Base-by-base conservation (phyloP, 1,284 basidiomycete species). In the Phylloporus sp. region DNA sequence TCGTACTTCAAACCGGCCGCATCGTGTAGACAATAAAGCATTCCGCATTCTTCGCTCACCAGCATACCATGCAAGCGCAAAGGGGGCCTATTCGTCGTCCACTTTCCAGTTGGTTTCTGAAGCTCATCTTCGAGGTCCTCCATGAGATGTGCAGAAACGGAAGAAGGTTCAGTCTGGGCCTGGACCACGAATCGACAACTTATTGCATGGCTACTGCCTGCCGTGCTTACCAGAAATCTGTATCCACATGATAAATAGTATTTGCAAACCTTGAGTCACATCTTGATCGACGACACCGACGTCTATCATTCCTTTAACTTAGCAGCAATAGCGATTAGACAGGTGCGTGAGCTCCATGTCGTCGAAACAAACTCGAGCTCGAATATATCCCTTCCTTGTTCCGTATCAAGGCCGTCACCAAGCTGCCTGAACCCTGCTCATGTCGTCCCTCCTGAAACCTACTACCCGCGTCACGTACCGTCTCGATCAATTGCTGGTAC, bases 1-100 rank as follows among this genome's bases (percentile, higher is more conserved):
- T 67, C 75, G 46, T 66, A 88, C 88, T 89, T 85, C 58, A 95
- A 74, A 1, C 93, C 93, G 51, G 86, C 82, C 0, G 88, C 86
- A 34, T 88, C 82, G 29, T 82, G 82, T 6, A 94, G 72, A 64
- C 89, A 87, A 54, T 89, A 86, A 44, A 92, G 75, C 37, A 94
- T 78, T 2, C 92, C 94, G 70, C 94, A 96, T 69, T 91, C 84
- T 70, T 85, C 86, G 72, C 93, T 95, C 56, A n/a, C n/a, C n/a
- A n/a, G n/a, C n/a, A n/a, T n/a, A n/a, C n/a, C n/a, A n/a, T n/a
- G n/a, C n/a, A n/a, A 72, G 11, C 78, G 78, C 54, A 91, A 73
- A 39, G 83, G 84, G 6, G 90, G 89, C 0, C 84, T 76, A 11
- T 74, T 74, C 8, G 83, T 79, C 0, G 88, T 91, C 68, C 82